Evolutionary conservation across 169 alveolate species (phyloP).

Genomic region (Eimeria zaria): DNA sequence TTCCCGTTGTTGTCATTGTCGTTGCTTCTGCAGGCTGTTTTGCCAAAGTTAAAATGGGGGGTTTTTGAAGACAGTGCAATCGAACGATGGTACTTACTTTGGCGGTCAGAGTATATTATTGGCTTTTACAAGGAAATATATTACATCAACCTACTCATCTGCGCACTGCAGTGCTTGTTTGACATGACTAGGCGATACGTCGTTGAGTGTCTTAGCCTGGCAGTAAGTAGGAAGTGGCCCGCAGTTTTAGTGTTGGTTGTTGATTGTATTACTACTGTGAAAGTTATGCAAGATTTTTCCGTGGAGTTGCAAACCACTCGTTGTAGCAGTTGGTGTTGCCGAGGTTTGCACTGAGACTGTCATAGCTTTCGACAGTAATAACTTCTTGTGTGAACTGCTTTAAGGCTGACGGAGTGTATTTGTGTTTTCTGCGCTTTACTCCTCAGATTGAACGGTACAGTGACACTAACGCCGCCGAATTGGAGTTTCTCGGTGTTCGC

Average conservation of each 20-base stretch:
- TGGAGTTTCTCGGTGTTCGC: conserved; percentile 28
- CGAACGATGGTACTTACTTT: conserved; percentile 67
- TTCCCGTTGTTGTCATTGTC: background rate
- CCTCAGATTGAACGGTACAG: conserved; percentile 10
- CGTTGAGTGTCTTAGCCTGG: conserved; percentile 47
- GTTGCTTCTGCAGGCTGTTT: conserved; percentile 11
- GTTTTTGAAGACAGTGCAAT: conserved; percentile 35
- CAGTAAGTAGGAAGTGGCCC: conserved; percentile 10
- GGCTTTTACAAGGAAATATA: conserved; percentile 39
- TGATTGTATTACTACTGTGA: background rate
- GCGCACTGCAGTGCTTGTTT: conserved; percentile 44
- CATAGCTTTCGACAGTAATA: no score
- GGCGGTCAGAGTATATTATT: conserved; percentile 53
- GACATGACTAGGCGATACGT: conserved; percentile 13
- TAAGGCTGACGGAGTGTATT: background rate
- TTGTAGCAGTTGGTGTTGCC: background rate
- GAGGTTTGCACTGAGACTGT: background rate
- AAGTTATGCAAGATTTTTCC: background rate
- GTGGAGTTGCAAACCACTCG: no score
- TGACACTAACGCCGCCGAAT: conserved; percentile 7
- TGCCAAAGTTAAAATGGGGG: conserved; percentile 46
- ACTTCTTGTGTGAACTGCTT: background rate
- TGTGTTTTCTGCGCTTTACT: background rate
- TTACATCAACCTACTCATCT: conserved; percentile 17
- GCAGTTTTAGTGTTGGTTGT: background rate